Base-by-base conservation (phyloP, 169 alveolate genomes). In the Cryptosporidium sp. region DNA sequence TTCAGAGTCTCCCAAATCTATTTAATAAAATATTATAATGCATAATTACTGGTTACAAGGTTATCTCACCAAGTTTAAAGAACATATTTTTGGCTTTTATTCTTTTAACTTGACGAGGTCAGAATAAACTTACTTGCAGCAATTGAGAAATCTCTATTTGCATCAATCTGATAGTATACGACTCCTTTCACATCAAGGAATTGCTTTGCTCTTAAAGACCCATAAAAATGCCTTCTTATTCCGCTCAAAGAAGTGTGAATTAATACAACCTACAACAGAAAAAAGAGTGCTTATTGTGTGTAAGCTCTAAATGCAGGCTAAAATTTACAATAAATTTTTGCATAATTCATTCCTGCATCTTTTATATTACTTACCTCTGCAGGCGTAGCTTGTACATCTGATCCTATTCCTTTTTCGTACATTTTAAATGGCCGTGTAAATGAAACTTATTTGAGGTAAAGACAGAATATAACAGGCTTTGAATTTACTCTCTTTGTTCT, bases 141-240 rank as follows among this genome's bases (percentile, higher is more conserved):
- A 29, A 85, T 51, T 53, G 96, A 86, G 85, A 94, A 87, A 70
- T 95, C 97, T 37, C 96, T 85, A 85, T 95, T 95, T 67, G 97
- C 92, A 84, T 95, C 97, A 65, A 95, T 91, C 52, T 92, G 92
- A 85, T 93, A 93, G 91, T 95, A 95, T 21, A 95, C 94, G 29
- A 94, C 94, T 84, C 96, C 97, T 87, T 95, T 95, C 80, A 96
- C 95, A 91, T 95, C 96, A 51, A 95, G 91, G 37, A 95, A 71
- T 70, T 94, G 94, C 72, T 91, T 94, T 31, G 95, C 96, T 91
- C 97, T 91, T 80, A 91, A 72, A 6, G 97, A 94, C 61, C 93
- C 92, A 84, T 94, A 95, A 85, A 92, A 95, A 29, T 94, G 96
- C 35, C 93, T 85, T 69, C 94, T 92, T 48, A 94, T 84, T 42